Conservation (phyloP, 257 asterid genomes). For the Solanum bukasovii region DNA sequence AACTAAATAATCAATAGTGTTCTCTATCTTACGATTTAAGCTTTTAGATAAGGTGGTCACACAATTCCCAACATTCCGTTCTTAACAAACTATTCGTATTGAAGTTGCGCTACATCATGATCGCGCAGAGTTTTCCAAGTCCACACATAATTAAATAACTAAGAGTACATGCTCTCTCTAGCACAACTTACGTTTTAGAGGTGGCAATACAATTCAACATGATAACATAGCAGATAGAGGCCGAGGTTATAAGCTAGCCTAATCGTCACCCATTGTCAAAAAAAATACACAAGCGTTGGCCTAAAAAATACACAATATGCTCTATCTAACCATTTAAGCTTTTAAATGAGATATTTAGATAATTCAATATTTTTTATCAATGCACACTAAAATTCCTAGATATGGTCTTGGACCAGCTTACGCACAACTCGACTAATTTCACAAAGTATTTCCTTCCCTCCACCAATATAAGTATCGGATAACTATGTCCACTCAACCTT, state of each 20-base stretch:
- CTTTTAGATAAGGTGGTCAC: background rate
- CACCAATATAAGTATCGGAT: background rate
- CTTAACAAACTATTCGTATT: background rate
- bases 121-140: background rate
- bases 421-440: background rate
- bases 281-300: background rate
- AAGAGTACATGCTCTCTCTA: background rate
- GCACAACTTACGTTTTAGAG: background rate
- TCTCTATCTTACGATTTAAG: background rate
- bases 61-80: background rate
- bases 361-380: background rate
- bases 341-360: accelerated
- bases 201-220: background rate
- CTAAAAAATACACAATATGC: background rate
- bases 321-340: background rate
- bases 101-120: background rate
- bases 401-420: background rate
- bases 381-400: background rate
- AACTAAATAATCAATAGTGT: background rate
- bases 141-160: background rate
- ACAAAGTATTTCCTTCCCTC: background rate
- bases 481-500: background rate
- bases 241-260: background rate
- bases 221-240: background rate
- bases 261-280: background rate